Percentiles rank a stretch among this genome's conserved stretches.
phyloP scores from a whole-genome alignment of 2,329 filamentous ascomycete species.

The Botryotinia convoluta region DNA sequence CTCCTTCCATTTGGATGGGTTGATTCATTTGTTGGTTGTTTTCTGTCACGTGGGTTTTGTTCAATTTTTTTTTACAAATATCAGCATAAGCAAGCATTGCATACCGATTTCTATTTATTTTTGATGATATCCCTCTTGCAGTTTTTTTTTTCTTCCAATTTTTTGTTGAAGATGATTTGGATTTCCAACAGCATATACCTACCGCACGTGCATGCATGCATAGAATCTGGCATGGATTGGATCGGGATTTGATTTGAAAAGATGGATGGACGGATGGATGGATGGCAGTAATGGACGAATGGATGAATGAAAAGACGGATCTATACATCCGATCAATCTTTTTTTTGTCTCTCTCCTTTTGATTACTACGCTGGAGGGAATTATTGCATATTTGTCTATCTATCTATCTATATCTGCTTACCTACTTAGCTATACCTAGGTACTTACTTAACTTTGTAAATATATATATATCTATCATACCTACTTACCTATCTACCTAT shows the following conservation, averaged over 20 bases:
- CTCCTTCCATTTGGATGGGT: neutral
- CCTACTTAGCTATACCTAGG: neutral
- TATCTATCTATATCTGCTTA: neutral
- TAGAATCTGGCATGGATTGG: neutral
- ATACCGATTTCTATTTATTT: neutral
- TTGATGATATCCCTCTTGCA: neutral
- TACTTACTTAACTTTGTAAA: neutral
- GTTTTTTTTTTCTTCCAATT: no score
- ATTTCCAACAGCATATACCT: neutral
- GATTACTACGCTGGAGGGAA: neutral
- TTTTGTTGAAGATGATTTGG: constrained; percentile 7
- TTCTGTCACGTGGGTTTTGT: neutral
- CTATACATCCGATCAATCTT: neutral
- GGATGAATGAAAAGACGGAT: neutral
- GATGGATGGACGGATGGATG: neutral
- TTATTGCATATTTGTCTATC: neutral
- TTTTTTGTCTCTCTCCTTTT: neutral
- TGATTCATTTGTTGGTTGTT: neutral
- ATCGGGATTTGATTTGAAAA: neutral
- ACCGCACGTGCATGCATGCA: neutral
- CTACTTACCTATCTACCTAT: neutral
- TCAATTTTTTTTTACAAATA: neutral
- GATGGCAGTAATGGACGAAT: neutral
- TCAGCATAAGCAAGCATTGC: neutral
- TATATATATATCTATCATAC: no score